Base-by-base conservation (phyloP, 106 monocot species). In the Apostasia shenzhenica region DNA sequence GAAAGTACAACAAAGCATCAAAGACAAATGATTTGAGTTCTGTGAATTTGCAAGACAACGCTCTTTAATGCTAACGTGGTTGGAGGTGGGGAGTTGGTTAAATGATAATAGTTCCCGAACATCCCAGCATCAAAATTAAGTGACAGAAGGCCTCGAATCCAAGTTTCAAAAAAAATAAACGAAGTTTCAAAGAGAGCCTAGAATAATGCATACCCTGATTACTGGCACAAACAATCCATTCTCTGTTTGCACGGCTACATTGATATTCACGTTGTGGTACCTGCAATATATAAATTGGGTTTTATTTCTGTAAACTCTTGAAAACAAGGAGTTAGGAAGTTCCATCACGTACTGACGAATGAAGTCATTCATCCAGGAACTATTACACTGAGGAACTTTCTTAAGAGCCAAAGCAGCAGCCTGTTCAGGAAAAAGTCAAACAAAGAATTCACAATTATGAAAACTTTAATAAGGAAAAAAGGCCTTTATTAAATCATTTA, bases 361-460 rank as follows among this genome's bases (percentile, higher is more conserved):
- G 71, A 83, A 90, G 66, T 99, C 97, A 72, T 92, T 90, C 92
- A 85, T 99, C 97, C 97, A 99, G 55, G 97, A 89, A 79, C 92
- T 90, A 79, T 99, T 99, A 67, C 89, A 99, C 66, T 92, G 84
- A 12, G 97, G 97, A 83, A 93, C 92, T 73, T 92, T 92, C 48
- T 89, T 76, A 68, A 99, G 97, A 72, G 97, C 87, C 77, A 99
- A 80, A 74, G 97, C 97, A 85, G 90, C 92, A 74, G 97, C 97
- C 97, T 99, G 80, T 11, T 41, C 3, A 48, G 26, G 26, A 47
- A 2, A 26, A 65, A 26, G 26, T 26, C 26, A 26, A 26, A 26
- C 26, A 26, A 26, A 26, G 26, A 26, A 26, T 26, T 26, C 26
- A 26, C 26, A 26, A 26, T 26, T 26, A 26, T 26, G 26, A 26